Evolutionary conservation across 352 stramenopile species (phyloP), one percentile per base, ranked within the genome.

Genomic region (Globisporangium splendens): DNA sequence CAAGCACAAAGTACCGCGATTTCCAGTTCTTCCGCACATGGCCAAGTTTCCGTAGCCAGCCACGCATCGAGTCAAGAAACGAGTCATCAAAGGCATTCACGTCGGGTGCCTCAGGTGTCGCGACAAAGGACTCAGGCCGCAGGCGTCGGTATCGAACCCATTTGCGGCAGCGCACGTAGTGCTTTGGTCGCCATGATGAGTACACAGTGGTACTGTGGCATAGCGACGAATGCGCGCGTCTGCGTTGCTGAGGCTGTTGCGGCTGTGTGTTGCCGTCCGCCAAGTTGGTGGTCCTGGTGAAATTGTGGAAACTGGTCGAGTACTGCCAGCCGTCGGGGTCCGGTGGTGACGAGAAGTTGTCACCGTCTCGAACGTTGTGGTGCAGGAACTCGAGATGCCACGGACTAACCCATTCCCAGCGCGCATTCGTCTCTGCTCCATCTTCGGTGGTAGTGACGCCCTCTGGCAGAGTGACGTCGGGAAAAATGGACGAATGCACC

Each of bases 1-100:
- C 68, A 22, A 91, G 56, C 22, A 91, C 82, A 59, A 91, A 91
- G 57, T 83, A 91, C 11, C 82, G 77, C 21, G 66, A 62, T 52
- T 91, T 91, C 82, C 82, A 91, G 61, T 89, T 91, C 65, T 91
- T 89, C 0, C 79, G 75, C 7, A 86, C 75, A 21, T 91, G 82
- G 1, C 79, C 82, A 8, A 78, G 68, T 52, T 91, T 91, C 2
- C 68, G 62, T 10, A 91, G 63, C 82, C 82, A 91, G 5, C 82
- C 82, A 21, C 73, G 76, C 72, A 88, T 89, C 0, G 75, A 85
- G 48, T 91, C 82, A 11, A 91, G 52, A 52, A 86, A 88, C 11
- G 77, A 63, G 44, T 89, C 82, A 47, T 91, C 82, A 59, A 89
- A 88, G 10, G 79, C 70, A 46, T 66, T 77, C 24, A 5, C 24